A percentile compares a stretch with the other conserved stretches of the same genome.
Evolutionary conservation across 2,329 filamentous ascomycete genomes (phyloP).

Genomic region (Cladosporium velox): DNA sequence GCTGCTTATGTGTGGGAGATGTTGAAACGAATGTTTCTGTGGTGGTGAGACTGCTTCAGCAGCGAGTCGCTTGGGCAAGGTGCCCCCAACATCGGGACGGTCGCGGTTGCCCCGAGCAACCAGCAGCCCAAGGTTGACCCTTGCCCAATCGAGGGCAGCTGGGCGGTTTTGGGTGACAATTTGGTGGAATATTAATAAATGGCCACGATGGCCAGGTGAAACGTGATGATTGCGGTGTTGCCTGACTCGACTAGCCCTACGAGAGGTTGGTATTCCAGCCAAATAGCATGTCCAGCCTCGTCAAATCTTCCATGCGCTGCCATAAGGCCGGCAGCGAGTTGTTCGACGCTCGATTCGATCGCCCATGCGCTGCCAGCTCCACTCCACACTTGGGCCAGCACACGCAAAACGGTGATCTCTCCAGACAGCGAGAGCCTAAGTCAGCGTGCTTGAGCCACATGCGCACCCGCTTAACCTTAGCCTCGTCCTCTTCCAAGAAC

Average conservation of each 20-base stretch:
- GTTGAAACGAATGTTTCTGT: conserved; percentile 21
- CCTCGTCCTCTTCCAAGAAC: background rate
- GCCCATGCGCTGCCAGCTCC: background rate
- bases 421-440: background rate
- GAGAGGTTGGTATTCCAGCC: background rate
- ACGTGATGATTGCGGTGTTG: conserved; percentile 2
- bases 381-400: conserved; percentile 4
- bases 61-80: background rate
- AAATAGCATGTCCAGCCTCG: background rate
- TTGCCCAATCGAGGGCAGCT: background rate
- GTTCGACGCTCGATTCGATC: background rate
- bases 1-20: conserved; percentile 1
- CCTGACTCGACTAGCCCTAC: background rate
- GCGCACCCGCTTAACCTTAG: background rate
- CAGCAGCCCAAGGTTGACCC: background rate
- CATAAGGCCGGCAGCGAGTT: background rate
- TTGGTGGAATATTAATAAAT: background rate
- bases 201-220: background rate
- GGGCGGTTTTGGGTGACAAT: background rate
- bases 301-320: background rate
- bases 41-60: conserved; percentile 16
- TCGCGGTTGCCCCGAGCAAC: background rate
- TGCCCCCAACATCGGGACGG: background rate
- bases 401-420: conserved; percentile 5
- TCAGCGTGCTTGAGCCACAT: conserved; percentile 1